Evolutionary conservation across 768 basidiomycete species (phyloP), one percentile per base, ranked within the genome.

Genomic region (Leccinellum rugosiceps): DNA sequence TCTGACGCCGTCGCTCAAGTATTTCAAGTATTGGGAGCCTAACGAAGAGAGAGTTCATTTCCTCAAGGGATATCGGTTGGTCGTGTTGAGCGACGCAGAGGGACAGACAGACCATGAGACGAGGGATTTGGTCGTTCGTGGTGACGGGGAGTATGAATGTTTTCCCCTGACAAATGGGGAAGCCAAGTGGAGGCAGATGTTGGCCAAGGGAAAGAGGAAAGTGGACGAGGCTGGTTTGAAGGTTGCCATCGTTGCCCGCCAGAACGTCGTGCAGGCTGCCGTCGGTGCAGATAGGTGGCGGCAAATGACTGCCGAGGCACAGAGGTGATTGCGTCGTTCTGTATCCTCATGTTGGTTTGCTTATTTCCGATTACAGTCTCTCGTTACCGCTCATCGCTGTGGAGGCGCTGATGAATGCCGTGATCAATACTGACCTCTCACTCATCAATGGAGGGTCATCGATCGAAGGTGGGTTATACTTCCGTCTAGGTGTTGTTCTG

Each of bases 1-100:
- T 3, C 73, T 90, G 2, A 67, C 78, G 1, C 58, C 79, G 0
- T 58, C 75, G 3, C 74, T 85, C 38, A 84, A 85, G 66, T 74
- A 71, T 0, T 74, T 80, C 65, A 79, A 76, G 26, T 72, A 81
- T 3, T 90, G 89, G 90, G 82, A 85, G 56, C 84, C 85, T 0
- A 85, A 85, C 53, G 85, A 87, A 64, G 83, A 77, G 55, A 77
- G 90, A 9, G 63, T 82, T 9, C 75, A 77, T 48, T 74, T 92
- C 64, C 76, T 91, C 31, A 67, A 70, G 6, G 68, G 70, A 0
- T 80, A 76, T 58, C 76, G 84, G 8, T 89, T 90, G 63, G 65
- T 90, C 7, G 83, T 85, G 53, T 72, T 85, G 6, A 80, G 80
- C 2, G 86, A 87, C 61, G 81, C 78, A 49, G 75, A 75, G 0